Conservation (phyloP, 139 green algal species). For the Eudorina sp. region DNA sequence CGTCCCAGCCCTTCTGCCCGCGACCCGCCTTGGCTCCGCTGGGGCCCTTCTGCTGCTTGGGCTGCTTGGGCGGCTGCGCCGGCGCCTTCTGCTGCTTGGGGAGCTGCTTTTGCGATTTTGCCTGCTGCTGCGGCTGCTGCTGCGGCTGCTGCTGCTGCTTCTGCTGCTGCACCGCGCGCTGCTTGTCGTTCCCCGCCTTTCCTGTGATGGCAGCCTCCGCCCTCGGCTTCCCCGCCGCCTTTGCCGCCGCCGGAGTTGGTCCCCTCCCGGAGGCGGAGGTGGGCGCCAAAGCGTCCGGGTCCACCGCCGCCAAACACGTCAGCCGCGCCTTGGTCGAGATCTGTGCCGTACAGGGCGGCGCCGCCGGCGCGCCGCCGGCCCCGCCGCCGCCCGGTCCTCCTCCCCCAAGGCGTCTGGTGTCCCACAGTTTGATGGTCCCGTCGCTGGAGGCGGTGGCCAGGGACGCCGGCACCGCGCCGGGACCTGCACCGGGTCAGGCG, state of each 20-base stretch:
- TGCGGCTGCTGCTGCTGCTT: background rate
- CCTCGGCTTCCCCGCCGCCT: background rate
- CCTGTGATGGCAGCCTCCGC: background rate
- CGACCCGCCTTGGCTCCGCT: background rate
- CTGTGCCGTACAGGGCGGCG: conserved; percentile 5
- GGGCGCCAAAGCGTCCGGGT: conserved; percentile 13
- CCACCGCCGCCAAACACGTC: conserved; percentile 54
- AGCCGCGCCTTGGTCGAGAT: conserved; percentile 55
- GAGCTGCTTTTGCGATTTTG: no score
- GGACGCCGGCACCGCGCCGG: conserved; percentile 40
- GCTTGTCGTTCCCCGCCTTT: background rate
- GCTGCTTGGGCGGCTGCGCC: conserved; percentile 3
- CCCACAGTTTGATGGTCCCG: conserved; percentile 82
- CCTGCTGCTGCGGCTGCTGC: conserved; percentile 18
- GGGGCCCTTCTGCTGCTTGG: background rate
- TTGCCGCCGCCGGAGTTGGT: background rate
- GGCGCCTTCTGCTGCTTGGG: background rate
- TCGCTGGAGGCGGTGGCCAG: conserved; percentile 75
- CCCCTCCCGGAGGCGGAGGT: no score
- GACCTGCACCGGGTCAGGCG: background rate
- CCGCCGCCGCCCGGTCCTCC: background rate
- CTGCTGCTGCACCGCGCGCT: conserved; percentile 5
- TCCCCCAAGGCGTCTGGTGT: conserved; percentile 33
- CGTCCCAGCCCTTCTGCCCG: background rate
- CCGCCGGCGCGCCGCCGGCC: background rate